A percentile compares a stretch with the other conserved stretches of the same genome.
Evolutionary conservation across 116 monocot species (phyloP).

Genomic region (Dioscorea cayenensis): DNA sequence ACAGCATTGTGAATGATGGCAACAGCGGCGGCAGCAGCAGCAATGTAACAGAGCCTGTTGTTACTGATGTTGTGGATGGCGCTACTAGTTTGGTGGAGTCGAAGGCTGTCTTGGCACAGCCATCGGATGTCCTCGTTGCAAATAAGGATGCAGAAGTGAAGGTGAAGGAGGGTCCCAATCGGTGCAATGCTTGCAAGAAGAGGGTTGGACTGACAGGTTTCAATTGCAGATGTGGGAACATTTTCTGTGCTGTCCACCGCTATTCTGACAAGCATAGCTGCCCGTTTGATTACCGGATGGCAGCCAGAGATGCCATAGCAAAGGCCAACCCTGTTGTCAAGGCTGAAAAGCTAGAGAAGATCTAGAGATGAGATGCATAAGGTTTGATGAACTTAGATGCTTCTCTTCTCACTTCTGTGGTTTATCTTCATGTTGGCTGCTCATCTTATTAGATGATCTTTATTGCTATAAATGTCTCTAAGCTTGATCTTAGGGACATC

Average conservation of each 20-base stretch:
- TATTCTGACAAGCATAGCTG: conserved; percentile 74
- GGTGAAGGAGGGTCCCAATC: conserved; percentile 34
- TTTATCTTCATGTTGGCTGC: conserved; percentile 20
- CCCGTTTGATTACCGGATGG: conserved; percentile 54
- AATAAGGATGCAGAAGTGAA: conserved; percentile 25
- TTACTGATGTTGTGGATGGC: conserved; percentile 16
- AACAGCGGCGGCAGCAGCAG: conserved; percentile 15
- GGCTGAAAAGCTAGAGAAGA: conserved; percentile 76
- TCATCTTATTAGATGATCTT: conserved; percentile 11
- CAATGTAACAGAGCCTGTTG: conserved; percentile 11
- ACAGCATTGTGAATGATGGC: conserved; percentile 51
- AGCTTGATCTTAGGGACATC: conserved; percentile 20
- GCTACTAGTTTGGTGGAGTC: conserved; percentile 18
- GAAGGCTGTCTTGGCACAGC: conserved; percentile 17
- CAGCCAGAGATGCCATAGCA: conserved; percentile 60
- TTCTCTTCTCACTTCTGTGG: conserved; percentile 1
- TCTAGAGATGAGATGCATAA: conserved; percentile 20
- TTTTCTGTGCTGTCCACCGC: conserved; percentile 61
- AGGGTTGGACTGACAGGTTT: conserved; percentile 66
- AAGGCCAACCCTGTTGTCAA: conserved; percentile 70
- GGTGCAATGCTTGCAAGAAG: conserved; percentile 58
- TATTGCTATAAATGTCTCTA: conserved; percentile 23
- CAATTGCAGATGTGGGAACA: conserved; percentile 58
- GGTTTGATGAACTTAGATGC: conserved; percentile 4
- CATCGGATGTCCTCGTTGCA: conserved; percentile 13